These are phyloP conservation scores for Hygrophorus pudorinus DNA, from an alignment of 768 basidiomycete species.

Conservation along the genomic window DNA sequence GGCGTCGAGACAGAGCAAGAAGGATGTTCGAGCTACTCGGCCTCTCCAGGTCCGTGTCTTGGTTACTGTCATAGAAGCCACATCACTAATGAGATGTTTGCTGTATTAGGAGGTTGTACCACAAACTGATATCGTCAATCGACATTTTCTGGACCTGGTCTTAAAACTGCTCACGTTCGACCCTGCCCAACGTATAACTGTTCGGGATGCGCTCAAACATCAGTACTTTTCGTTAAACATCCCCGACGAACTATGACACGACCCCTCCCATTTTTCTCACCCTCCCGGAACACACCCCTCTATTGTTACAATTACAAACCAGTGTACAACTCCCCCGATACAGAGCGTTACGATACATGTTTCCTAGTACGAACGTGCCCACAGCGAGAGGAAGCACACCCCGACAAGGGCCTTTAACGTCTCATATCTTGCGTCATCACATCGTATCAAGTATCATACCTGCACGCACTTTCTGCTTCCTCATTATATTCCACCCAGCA, in stretches of 20 bases:
- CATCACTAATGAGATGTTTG: conserved; percentile 7
- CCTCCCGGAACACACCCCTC: conserved; percentile 2
- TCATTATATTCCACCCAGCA: neutral
- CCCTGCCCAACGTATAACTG: conserved; percentile 78
- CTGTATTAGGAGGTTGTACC: conserved; percentile 69
- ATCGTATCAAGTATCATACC: neutral
- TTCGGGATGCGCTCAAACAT: conserved; percentile 80
- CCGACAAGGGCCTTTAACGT: neutral
- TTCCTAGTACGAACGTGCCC: neutral
- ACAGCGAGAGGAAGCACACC: neutral
- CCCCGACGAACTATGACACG: conserved; percentile 52
- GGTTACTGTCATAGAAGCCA: conserved; percentile 1
- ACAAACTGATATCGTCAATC: conserved; percentile 61
- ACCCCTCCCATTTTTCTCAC: neutral
- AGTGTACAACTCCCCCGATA: conserved; percentile 5
- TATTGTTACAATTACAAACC: conserved; percentile 6
- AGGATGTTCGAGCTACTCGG: conserved; percentile 84
- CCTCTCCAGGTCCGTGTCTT: conserved; percentile 51
- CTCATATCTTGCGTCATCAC: neutral
- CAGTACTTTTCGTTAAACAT: conserved; percentile 72
- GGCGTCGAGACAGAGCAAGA: conserved; percentile 83
- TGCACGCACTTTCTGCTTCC: neutral
- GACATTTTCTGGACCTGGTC: conserved; percentile 81
- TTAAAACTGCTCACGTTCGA: conserved; percentile 84
- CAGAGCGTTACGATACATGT: neutral